Evolutionary conservation across 2,329 filamentous ascomycete genomes (phyloP).

Genomic region (Botrytis squamosa): DNA sequence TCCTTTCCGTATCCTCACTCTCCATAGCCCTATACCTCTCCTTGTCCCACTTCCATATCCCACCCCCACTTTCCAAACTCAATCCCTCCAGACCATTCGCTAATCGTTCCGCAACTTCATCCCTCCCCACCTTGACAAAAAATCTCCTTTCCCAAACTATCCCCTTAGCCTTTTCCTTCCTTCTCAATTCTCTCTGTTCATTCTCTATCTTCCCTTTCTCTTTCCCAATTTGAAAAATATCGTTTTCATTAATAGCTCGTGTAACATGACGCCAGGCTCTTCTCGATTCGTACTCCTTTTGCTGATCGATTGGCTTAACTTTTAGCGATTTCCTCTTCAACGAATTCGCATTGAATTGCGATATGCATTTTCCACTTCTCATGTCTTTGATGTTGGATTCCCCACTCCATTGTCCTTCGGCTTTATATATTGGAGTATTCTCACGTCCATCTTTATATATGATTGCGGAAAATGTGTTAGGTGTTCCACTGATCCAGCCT

Average conservation of each 20-base stretch:
- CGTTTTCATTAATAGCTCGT: slow-evolving; percentile 72
- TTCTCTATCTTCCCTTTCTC: slow-evolving; percentile 92
- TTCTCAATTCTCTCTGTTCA: slow-evolving; percentile 75
- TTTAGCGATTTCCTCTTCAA: slow-evolving; percentile 63
- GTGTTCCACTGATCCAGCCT: slow-evolving; percentile 92
- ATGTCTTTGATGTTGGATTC: slow-evolving; percentile 73
- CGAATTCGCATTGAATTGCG: slow-evolving; percentile 58
- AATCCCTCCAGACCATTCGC: slow-evolving; percentile 26
- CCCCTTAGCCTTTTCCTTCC: slow-evolving; percentile 69
- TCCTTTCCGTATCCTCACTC: slow-evolving; percentile 23
- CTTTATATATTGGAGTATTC: slow-evolving; percentile 73
- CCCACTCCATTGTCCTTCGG: slow-evolving; percentile 87
- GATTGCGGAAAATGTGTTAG: slow-evolving; percentile 81
- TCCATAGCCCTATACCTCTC: slow-evolving; percentile 30
- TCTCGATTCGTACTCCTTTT: slow-evolving; percentile 83
- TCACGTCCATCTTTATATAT: slow-evolving; percentile 65
- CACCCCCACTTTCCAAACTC: slow-evolving; percentile 35
- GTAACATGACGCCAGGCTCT: slow-evolving; percentile 86
- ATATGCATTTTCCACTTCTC: slow-evolving; percentile 52
- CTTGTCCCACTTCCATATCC: slow-evolving; percentile 36
- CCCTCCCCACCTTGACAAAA: slow-evolving; percentile 58
- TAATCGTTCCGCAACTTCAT: slow-evolving; percentile 44
- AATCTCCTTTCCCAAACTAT: slow-evolving; percentile 78
- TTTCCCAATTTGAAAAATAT: slow-evolving; percentile 73
- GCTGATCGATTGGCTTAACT: slow-evolving; percentile 69